Evolutionary conservation across 495 filamentous ascomycete species (phyloP).

Genomic region (Aspergillus egyptiacus): DNA sequence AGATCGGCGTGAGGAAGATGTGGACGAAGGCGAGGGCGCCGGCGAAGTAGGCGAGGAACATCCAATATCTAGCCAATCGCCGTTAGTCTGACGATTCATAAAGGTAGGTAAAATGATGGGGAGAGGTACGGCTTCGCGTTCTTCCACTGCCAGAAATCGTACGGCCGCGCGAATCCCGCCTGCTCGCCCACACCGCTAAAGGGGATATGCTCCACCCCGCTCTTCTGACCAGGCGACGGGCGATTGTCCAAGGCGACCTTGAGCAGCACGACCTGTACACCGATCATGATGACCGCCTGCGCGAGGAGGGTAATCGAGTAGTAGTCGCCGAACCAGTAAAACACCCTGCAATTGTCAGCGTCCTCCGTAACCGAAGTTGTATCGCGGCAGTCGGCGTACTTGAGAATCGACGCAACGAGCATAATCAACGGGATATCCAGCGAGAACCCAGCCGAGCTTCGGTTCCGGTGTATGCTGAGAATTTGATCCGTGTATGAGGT

Average conservation of each 20-base stretch:
- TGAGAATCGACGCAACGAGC: slow-evolving; percentile 87
- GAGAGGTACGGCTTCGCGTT: slow-evolving; percentile 63
- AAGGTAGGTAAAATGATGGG: neutral
- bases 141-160: slow-evolving; percentile 93
- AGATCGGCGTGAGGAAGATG: slow-evolving; percentile 59
- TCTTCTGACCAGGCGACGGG: slow-evolving; percentile 54
- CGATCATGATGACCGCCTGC: slow-evolving; percentile 82
- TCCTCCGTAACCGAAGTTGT: too few relatives aligned
- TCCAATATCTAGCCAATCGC: slow-evolving; percentile 64
- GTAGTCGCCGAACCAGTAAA: slow-evolving; percentile 88
- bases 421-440: slow-evolving; percentile 93
- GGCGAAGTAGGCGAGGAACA: slow-evolving; percentile 70
- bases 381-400: slow-evolving; percentile 55
- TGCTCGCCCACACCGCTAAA: slow-evolving; percentile 31
- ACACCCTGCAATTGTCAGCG: slow-evolving; percentile 53
- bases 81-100: neutral
- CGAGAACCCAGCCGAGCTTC: slow-evolving; percentile 83
- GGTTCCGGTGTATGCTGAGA: slow-evolving; percentile 72
- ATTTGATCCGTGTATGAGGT: slow-evolving; percentile 92
- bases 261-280: slow-evolving; percentile 72
- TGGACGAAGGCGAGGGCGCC: slow-evolving; percentile 61
- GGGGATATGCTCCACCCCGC: slow-evolving; percentile 44
- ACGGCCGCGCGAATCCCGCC: slow-evolving; percentile 53
- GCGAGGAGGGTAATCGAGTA: slow-evolving; percentile 75
- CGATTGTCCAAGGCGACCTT: slow-evolving; percentile 89